Percentiles rank a stretch among this genome's conserved stretches.
Conservation (phyloP, 345 rosid species). For the Psidium guajava region DNA sequence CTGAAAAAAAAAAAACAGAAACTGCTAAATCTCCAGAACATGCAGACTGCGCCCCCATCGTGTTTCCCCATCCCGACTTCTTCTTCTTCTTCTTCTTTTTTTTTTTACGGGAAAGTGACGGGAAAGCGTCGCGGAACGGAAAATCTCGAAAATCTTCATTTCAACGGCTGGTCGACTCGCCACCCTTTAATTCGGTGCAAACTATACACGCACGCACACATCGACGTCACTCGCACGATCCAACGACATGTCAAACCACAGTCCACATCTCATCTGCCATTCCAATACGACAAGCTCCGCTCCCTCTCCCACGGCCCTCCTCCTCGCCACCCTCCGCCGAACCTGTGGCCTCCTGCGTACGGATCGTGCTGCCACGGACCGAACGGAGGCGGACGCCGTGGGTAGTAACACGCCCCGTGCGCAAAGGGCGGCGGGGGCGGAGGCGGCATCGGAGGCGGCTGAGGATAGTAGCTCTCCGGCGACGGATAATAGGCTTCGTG, state of each 20-base stretch:
- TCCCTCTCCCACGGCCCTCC: neutral
- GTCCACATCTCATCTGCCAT: conserved; percentile 16
- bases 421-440: neutral
- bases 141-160: neutral
- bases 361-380: neutral
- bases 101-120: neutral
- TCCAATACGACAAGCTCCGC: conserved; percentile 6
- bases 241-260: conserved; percentile 3
- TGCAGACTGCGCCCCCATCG: neutral
- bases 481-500: neutral
- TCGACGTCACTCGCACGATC: neutral
- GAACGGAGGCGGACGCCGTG: conserved; percentile 3
- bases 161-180: neutral
- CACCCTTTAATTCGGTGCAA: neutral
- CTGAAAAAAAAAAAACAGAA: rapidly evolving
- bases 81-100: too few relatives aligned
- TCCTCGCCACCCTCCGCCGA: neutral
- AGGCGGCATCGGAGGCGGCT: neutral
- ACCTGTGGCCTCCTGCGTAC: neutral
- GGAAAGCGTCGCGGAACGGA: neutral
- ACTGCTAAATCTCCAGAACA: neutral
- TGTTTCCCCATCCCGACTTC: rapidly evolving
- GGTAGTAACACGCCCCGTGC: neutral
- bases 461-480: conserved; percentile 12
- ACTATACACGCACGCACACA: neutral